Base-by-base conservation (phyloP, 2,329 filamentous ascomycete species). In the Penicillium thymicola region DNA sequence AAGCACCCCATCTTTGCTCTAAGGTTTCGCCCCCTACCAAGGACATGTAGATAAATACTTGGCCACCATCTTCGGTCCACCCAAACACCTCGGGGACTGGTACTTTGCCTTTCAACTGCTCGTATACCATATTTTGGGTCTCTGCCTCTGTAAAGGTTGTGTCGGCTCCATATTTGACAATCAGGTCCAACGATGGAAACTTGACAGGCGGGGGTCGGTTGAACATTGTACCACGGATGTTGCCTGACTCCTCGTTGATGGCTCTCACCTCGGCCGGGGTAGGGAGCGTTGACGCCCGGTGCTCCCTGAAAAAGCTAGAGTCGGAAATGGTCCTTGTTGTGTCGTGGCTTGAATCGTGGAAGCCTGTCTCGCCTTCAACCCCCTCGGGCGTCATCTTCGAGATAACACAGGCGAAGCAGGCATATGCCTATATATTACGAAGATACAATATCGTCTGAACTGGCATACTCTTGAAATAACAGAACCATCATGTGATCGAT, bases 101-200 rank as follows among this genome's bases (percentile, higher is more conserved):
- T 34, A 34, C 32, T 34, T 34, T 34, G 32, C 32, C 32, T 34
- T 34, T 34, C 13, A 34, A 34, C 32, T 34, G 32, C 1, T 34
- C 16, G 13, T 34, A 34, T 34, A 34, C 13, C 13, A 34, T 34
- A 2, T 6, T 6, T 34, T 34, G 32, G 32, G 32, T 34, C 32
- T 45, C n/a, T 45, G 43, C 27, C n/a, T 45, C 43, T 45, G 55
- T 51, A 38, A 66, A 32, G n/a, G 66, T 72, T 14, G 69, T 59
- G 30, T 70, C 54, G 44, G 60, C 63, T 51, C 73, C 70, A 51
- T 73, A 76, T 54, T 76, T 76, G 53, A 76, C 67, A 34, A 72
- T 14, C 13, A 76, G 58, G 2, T 67, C 68, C 21, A 74, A 57
- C 5, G 68, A 70, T 49, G 69, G 68, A 21, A 76, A 59, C 21